Percentiles rank a stretch among this genome's conserved stretches.
These are phyloP conservation scores for Elsinoe ampelina DNA, from an alignment of 2,329 filamentous ascomycete species.

Conservation along the genomic window DNA sequence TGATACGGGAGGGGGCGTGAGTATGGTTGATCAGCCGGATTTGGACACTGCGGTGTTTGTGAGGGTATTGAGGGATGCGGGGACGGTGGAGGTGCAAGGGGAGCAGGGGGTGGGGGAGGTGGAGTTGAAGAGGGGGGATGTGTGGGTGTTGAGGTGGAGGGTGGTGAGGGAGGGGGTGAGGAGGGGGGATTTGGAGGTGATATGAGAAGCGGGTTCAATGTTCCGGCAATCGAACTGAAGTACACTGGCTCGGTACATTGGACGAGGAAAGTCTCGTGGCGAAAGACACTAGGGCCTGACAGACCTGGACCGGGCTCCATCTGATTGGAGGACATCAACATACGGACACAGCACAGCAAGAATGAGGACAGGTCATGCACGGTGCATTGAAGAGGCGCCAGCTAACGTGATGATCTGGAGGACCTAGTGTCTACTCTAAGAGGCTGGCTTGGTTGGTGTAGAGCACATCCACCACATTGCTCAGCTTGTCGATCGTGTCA, in stretches of 20 bases:
- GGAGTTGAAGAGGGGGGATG: constrained; percentile 41
- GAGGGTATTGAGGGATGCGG: constrained; percentile 54
- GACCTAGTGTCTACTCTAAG: constrained; percentile 59
- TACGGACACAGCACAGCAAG: background rate
- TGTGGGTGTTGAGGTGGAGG: constrained; percentile 51
- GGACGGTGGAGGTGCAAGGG: constrained; percentile 49
- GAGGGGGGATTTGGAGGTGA: constrained; percentile 63
- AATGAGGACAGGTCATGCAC: background rate
- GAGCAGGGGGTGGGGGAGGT: constrained; percentile 43
- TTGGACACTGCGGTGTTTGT: constrained; percentile 76
- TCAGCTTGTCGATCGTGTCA: constrained; percentile 91
- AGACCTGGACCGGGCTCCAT: too few species aligned
- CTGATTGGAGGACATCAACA: background rate
- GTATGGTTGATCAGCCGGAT: constrained; percentile 87
- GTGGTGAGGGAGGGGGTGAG: constrained; percentile 54
- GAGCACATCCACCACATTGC: constrained; percentile 91
- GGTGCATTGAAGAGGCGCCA: background rate
- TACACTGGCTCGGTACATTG: too few species aligned
- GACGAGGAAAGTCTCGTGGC: background rate
- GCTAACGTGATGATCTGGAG: background rate
- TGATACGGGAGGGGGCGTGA: constrained; percentile 79
- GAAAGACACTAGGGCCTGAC: background rate
- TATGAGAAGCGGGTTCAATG: constrained; percentile 25
- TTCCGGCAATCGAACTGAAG: too few species aligned
- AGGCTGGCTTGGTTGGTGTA: constrained; percentile 96